Evolutionary conservation across 768 basidiomycete species (phyloP).

Genomic region (Termitomyces sp.): DNA sequence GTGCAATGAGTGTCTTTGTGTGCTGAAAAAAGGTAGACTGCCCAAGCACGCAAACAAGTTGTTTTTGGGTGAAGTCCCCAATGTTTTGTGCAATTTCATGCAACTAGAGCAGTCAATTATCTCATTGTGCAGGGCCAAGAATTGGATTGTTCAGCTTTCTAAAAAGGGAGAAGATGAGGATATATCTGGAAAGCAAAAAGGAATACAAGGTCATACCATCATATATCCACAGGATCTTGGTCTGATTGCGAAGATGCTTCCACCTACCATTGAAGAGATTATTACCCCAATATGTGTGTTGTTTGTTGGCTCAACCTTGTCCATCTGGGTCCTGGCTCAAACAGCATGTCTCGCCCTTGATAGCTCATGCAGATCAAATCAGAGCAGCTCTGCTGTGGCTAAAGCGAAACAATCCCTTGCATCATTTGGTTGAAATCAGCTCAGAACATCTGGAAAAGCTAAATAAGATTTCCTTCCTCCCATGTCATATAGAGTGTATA

Average conservation of each 20-base stretch:
- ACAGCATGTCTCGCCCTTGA: not conserved
- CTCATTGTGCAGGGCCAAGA: constrained; percentile 31
- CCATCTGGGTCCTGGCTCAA: constrained; percentile 25
- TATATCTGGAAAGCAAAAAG: constrained; percentile 24
- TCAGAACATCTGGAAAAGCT: not conserved
- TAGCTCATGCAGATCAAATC: not conserved
- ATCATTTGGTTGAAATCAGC: not conserved
- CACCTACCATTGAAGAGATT: constrained; percentile 33
- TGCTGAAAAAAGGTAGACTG: constrained; percentile 11
- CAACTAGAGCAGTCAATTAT: constrained; percentile 40
- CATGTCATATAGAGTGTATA: not conserved
- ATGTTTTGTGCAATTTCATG: constrained; percentile 27
- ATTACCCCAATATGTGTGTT: constrained; percentile 34
- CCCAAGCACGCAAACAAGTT: constrained; percentile 29
- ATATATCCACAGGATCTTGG: constrained; percentile 35
- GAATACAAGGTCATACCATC: constrained; percentile 36
- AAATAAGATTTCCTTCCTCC: not conserved
- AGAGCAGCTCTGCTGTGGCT: not conserved
- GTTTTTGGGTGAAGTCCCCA: constrained; percentile 28
- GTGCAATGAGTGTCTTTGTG: constrained; percentile 21
- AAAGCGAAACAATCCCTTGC: not conserved
- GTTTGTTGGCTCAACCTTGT: constrained; percentile 30
- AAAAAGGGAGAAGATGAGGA: constrained; percentile 10
- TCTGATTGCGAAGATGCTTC: constrained; percentile 26
- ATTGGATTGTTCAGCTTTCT: constrained; percentile 33